phyloP scores from a whole-genome alignment of 495 filamentous ascomycete species.

The Lasiosphaeria hispida region DNA sequence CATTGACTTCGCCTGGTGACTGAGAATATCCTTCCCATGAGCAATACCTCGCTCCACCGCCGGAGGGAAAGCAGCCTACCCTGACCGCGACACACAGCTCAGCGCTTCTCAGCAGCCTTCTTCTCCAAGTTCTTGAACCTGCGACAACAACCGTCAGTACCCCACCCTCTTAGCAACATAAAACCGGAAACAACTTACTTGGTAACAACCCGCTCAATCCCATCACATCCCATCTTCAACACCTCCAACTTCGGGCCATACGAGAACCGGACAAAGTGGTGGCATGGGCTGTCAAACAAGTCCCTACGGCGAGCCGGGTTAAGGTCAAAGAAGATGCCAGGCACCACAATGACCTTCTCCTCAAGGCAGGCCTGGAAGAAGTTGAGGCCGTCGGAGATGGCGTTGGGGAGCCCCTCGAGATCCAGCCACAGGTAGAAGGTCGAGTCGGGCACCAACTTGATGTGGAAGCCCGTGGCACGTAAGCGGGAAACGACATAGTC shows the following conservation, averaged over 20 bases:
- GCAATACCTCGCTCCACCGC: too few relatives aligned
- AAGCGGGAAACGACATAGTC: conserved; percentile 83
- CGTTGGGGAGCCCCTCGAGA: conserved; percentile 60
- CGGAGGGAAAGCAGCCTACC: too few relatives aligned
- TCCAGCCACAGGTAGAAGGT: conserved; percentile 83
- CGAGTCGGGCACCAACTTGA: conserved; percentile 75
- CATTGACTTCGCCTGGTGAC: too few relatives aligned
- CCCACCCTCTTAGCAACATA: too few relatives aligned
- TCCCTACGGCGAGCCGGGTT: conserved; percentile 89
- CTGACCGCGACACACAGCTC: too few relatives aligned
- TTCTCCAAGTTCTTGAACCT: too few relatives aligned
- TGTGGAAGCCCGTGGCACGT: conserved; percentile 76
- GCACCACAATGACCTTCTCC: conserved; percentile 93
- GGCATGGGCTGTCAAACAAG: conserved; percentile 91
- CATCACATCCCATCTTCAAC: conserved; percentile 79
- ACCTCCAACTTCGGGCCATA: conserved; percentile 92
- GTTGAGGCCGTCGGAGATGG: conserved; percentile 87
- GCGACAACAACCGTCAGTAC: too few relatives aligned
- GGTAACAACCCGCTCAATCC: conserved; percentile 78
- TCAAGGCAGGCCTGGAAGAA: conserved; percentile 92
- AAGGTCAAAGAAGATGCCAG: conserved; percentile 88
- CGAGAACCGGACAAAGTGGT: conserved; percentile 88
- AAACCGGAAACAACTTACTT: conserved; percentile 41
- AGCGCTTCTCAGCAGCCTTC: too few relatives aligned
- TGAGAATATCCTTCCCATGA: too few relatives aligned